Base-by-base conservation (phyloP, 768 basidiomycete genomes). In the Panaeolus cyanescens region DNA sequence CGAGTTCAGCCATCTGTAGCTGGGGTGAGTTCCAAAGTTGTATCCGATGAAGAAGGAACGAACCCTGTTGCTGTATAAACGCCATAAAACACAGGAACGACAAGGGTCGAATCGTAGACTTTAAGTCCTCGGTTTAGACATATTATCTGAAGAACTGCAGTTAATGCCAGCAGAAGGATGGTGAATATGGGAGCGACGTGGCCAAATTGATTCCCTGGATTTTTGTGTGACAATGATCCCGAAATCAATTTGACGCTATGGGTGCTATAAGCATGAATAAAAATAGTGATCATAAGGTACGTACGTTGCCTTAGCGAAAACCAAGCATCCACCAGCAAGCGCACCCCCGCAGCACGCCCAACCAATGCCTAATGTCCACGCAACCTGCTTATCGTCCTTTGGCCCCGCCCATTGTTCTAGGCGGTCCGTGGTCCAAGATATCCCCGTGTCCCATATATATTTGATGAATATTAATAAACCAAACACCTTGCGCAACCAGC, bases 321-420 rank as follows among this genome's bases (percentile, higher is more conserved):
- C 93, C 60, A 99, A 80, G 73, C 88, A 91, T 39, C 89, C 88
- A 5, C 96, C 96, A 5, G 94, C 93, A 36, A 99, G 78, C 33
- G 93, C 90, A 12, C 96, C 96, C 32, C 96, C 95, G 58, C 88
- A 88, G 63, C 95, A 95, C 2, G 94, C 92, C 96, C 96, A 98
- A 1, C 89, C 90, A 55, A 99, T 93, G 13, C 95, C 96, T 45
- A 96, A 81, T 28, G 92, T 88, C 93, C 95, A 97, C 6, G 90
- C 90, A 39, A 99, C 79, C 58, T 88, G 88, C 66, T 85, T 90
- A 70, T 99, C 96, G 69, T 90, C 90, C 68, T 89, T 91, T 12
- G 88, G 80, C 30, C 85, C 88, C 7, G 89, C 90, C 89, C 91
- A 91, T 1, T 72, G 66, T 69, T 96, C 93, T 55, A 95, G 75